Evolutionary conservation across 2,329 filamentous ascomycete genomes (phyloP).

Genomic region (Arachnopeziza araneosa): DNA sequence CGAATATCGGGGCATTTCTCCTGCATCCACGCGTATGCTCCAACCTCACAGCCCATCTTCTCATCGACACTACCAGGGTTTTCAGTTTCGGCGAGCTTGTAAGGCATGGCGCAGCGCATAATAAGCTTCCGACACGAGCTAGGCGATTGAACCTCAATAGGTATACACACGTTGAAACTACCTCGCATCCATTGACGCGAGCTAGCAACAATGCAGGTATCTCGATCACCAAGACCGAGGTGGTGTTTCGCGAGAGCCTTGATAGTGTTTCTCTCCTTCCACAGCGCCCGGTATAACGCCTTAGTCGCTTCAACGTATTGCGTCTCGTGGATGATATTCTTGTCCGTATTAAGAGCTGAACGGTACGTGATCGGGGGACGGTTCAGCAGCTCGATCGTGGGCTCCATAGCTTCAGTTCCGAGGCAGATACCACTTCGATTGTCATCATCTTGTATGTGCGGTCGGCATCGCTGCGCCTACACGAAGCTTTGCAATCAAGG

Average conservation of each 20-base stretch:
- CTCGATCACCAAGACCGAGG: conserved; percentile 21
- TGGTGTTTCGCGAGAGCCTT: conserved; percentile 23
- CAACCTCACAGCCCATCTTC: conserved; percentile 32
- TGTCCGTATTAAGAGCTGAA: conserved; percentile 1
- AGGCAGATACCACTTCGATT: too few relatives aligned
- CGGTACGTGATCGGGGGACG: conserved; percentile 4
- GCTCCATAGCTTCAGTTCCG: too few relatives aligned
- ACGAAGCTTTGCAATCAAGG: too few relatives aligned
- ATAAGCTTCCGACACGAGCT: conserved; percentile 19
- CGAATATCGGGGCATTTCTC: conserved; percentile 28
- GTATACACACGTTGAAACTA: conserved; percentile 34
- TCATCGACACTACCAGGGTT: conserved; percentile 30
- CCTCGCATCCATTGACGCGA: conserved; percentile 29
- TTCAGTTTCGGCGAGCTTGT: conserved; percentile 22
- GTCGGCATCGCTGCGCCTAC: too few relatives aligned
- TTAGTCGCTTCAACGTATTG: conserved; percentile 3
- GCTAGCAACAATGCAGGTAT: conserved; percentile 20
- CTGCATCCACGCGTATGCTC: conserved; percentile 32
- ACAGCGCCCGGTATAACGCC: conserved; percentile 19
- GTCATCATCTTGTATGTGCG: too few relatives aligned
- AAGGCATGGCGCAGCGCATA: conserved; percentile 24
- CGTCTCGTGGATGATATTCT: conserved; percentile 5
- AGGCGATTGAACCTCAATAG: conserved; percentile 9
- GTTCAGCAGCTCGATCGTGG: too few relatives aligned
- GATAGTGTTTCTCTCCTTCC: conserved; percentile 15